Evolutionary conservation across 441 rosid species (phyloP).

Genomic region (Aquilaria agallochum): DNA sequence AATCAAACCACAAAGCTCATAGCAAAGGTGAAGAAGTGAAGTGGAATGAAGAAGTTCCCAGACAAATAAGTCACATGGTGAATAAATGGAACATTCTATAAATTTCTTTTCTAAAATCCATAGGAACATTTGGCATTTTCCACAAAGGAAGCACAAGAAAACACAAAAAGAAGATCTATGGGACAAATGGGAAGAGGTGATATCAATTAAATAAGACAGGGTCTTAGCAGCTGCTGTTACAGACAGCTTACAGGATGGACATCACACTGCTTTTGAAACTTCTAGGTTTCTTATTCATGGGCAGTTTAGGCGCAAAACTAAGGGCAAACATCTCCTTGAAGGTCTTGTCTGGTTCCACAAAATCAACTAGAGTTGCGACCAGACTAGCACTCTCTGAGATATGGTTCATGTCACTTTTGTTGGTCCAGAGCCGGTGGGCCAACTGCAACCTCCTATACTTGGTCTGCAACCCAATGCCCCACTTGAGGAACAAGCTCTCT

Average conservation of each 20-base stretch:
- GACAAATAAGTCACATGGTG: no score
- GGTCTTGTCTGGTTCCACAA: constrained; percentile 53
- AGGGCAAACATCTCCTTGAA: constrained; percentile 80
- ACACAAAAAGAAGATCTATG: background rate
- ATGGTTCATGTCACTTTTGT: constrained; percentile 59
- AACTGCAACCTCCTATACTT: constrained; percentile 65
- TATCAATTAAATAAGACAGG: background rate
- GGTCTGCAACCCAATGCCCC: constrained; percentile 65
- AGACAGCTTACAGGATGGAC: constrained; percentile 28
- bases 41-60: no score
- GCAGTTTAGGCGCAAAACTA: constrained; percentile 48
- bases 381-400: constrained; percentile 65
- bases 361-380: constrained; percentile 69
- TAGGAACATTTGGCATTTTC: no score
- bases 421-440: constrained; percentile 66
- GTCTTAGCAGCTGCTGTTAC: constrained; percentile 5
- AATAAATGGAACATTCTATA: no score
- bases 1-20: no score
- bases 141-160: background rate
- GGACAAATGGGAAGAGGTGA: no score
- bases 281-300: constrained; percentile 27
- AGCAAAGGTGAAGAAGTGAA: no score
- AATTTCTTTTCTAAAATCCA: no score
- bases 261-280: constrained; percentile 47
- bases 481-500: constrained; percentile 58